These are phyloP conservation scores for Delphinella strobiligena DNA, from an alignment of 2,329 filamentous ascomycete species.

Conservation along the genomic window DNA sequence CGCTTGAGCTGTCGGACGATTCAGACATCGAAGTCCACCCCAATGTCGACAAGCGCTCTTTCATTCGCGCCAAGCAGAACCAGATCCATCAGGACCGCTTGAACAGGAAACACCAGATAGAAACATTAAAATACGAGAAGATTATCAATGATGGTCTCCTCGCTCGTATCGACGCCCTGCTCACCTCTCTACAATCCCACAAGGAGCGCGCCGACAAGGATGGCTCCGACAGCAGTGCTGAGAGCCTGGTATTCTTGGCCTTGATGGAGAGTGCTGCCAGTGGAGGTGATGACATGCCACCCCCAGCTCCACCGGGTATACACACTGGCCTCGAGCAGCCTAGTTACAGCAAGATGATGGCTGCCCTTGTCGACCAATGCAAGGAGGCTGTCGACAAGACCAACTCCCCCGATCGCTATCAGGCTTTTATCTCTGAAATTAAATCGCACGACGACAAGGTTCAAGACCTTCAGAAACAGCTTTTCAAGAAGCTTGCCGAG, in stretches of 20 bases:
- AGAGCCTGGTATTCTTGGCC: constrained; percentile 76
- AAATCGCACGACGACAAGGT: constrained; percentile 68
- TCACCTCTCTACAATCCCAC: constrained; percentile 63
- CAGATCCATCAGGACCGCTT: constrained; percentile 89
- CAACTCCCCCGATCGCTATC: constrained; percentile 56
- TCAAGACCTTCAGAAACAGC: constrained; percentile 60
- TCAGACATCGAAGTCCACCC: constrained; percentile 97
- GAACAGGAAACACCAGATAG: constrained; percentile 78
- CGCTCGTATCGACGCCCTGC: constrained; percentile 66
- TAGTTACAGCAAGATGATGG: constrained; percentile 95
- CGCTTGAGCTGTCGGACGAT: constrained; percentile 93
- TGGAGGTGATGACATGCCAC: constrained; percentile 60
- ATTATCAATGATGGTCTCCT: constrained; percentile 87
- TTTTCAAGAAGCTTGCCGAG: constrained; percentile 61
- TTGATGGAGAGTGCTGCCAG: constrained; percentile 71
- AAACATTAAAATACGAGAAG: constrained; percentile 82
- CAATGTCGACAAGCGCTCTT: constrained; percentile 96
- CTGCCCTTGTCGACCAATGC: constrained; percentile 85
- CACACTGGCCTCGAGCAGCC: constrained; percentile 64
- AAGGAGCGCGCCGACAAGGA: constrained; percentile 47
- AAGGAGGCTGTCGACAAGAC: constrained; percentile 69
- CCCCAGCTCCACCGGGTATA: constrained; percentile 68
- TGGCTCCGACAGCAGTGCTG: constrained; percentile 49
- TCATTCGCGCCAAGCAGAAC: constrained; percentile 94
- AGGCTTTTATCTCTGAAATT: constrained; percentile 68